Evolutionary conservation across 805 yeast genomes (phyloP).

Genomic region (Suhomyces canberraensis): DNA sequence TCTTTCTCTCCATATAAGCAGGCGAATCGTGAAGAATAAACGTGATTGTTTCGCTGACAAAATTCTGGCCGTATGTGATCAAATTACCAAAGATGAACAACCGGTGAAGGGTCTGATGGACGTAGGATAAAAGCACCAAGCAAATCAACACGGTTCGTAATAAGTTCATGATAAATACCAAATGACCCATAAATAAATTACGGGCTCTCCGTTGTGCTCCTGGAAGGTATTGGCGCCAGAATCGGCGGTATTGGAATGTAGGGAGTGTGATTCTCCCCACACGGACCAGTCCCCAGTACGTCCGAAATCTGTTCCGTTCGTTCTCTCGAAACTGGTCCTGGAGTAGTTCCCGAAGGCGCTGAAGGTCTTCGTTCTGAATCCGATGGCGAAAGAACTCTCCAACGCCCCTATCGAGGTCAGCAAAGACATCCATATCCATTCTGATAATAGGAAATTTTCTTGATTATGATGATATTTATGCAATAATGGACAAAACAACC

Average conservation of each 20-base stretch:
- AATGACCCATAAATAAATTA: neutral
- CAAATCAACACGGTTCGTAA: conserved; percentile 15
- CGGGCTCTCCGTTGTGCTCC: conserved; percentile 1
- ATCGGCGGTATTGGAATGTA: conserved; percentile 14
- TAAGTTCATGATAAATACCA: neutral
- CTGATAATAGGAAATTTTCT: no score
- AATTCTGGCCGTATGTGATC: conserved; percentile 28
- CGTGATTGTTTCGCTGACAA: conserved; percentile 26
- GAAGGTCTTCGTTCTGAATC: no score
- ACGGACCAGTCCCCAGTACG: conserved; percentile 8
- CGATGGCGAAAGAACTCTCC: no score
- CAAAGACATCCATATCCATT: no score
- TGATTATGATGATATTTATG: no score
- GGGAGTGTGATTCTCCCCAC: conserved; percentile 8
- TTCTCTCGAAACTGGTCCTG: no score
- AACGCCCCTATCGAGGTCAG: no score
- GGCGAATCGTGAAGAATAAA: conserved; percentile 20
- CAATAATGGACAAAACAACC: no score
- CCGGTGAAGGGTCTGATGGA: conserved; percentile 11
- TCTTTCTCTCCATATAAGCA: no score
- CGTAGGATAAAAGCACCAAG: neutral
- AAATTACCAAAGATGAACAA: conserved; percentile 25
- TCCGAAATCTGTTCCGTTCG: no score
- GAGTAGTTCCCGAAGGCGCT: no score
- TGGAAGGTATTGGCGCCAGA: conserved; percentile 14